These are phyloP conservation scores for Ogataea thermomethanolica DNA, from an alignment of 805 yeast species.

Conservation along the genomic window DNA sequence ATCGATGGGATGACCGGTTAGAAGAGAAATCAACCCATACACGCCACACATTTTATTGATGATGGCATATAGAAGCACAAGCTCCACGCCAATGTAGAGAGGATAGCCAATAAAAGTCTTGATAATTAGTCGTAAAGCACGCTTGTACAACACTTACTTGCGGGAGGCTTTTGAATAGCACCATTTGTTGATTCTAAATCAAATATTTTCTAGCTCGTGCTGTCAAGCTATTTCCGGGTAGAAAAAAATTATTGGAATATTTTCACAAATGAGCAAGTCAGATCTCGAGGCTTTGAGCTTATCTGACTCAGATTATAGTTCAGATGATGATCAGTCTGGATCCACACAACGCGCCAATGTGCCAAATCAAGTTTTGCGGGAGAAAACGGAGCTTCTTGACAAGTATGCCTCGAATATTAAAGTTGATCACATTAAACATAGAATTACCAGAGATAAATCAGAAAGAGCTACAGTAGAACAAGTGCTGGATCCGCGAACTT, in stretches of 20 bases:
- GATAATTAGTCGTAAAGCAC: conserved; percentile 2
- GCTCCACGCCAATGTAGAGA: conserved; percentile 82
- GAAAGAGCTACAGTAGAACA: conserved; percentile 97
- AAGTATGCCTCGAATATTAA: conserved; percentile 64
- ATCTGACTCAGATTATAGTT: conserved; percentile 13
- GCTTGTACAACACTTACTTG: conserved; percentile 16
- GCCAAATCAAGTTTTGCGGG: conserved; percentile 22
- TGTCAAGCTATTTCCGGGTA: conserved; percentile 7
- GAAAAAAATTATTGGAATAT: conserved; percentile 2
- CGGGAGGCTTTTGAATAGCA: conserved; percentile 18
- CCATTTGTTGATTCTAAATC: conserved; percentile 6
- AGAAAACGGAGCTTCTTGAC: conserved; percentile 51
- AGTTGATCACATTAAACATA: conserved; percentile 56
- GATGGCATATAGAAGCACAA: conserved; percentile 68
- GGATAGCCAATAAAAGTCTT: conserved; percentile 44
- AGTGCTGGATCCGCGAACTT: conserved; percentile 92
- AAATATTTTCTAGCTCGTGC: conserved; percentile 1
- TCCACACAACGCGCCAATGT: neutral
- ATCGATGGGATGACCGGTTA: conserved; percentile 86
- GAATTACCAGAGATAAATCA: conserved; percentile 73
- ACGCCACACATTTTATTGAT: conserved; percentile 87
- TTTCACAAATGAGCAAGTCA: conserved; percentile 1
- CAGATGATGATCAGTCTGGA: conserved; percentile 4
- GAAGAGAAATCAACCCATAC: conserved; percentile 78
- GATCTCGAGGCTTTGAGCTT: conserved; percentile 7